Evolutionary conservation across 2,329 filamentous ascomycete genomes (phyloP).

Genomic region (Beauveria asiatica): DNA sequence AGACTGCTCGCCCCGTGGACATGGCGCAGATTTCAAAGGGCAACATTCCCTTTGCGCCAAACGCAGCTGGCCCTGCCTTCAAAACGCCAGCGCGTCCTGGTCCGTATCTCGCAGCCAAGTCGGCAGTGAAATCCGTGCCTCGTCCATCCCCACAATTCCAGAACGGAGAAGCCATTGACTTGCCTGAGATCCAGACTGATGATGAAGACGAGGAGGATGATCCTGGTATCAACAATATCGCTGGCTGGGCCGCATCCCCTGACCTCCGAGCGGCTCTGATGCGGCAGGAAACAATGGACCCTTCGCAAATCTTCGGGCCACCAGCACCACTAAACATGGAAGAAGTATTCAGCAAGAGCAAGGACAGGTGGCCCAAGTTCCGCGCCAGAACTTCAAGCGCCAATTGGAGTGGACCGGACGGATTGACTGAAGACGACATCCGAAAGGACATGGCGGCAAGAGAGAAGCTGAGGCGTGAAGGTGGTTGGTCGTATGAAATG

Average conservation of each 20-base stretch:
- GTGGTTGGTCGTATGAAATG: slow-evolving; percentile 71
- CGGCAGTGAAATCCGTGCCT: slow-evolving; percentile 49
- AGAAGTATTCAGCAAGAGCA: slow-evolving; percentile 87
- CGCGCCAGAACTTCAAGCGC: slow-evolving; percentile 86
- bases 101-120: slow-evolving; percentile 36
- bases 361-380: slow-evolving; percentile 79
- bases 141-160: slow-evolving; percentile 77
- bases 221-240: slow-evolving; percentile 46
- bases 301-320: slow-evolving; percentile 78
- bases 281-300: slow-evolving; percentile 78
- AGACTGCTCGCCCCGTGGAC: slow-evolving; percentile 62
- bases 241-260: slow-evolving; percentile 83
- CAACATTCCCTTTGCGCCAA: slow-evolving; percentile 82
- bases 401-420: slow-evolving; percentile 80
- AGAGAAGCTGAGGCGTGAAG: slow-evolving; percentile 71
- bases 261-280: slow-evolving; percentile 68
- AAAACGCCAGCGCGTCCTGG: slow-evolving; percentile 61
- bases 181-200: slow-evolving; percentile 93
- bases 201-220: slow-evolving; percentile 76
- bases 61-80: slow-evolving; percentile 44
- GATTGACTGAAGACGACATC: slow-evolving; percentile 81
- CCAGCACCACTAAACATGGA: slow-evolving; percentile 89
- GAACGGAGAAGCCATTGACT: slow-evolving; percentile 80
- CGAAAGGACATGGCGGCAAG: slow-evolving; percentile 69
- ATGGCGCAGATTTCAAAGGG: slow-evolving; percentile 83